Evolutionary conservation across 805 yeast species (phyloP).

Genomic region (Myxozyma udenii): DNA sequence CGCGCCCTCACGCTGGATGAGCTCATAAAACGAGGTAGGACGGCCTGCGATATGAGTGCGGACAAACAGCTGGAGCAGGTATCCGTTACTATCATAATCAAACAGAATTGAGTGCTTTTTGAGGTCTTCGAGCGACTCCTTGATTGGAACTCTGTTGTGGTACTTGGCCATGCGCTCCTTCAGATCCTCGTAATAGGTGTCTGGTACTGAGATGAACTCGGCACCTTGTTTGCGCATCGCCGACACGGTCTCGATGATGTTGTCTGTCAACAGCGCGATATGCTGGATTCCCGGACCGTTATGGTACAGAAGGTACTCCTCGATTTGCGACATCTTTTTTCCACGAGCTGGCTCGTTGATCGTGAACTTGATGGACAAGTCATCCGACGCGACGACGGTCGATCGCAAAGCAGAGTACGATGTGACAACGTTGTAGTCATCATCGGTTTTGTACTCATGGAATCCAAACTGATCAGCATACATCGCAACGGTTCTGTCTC

Average conservation of each 20-base stretch:
- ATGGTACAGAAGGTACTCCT: constrained; percentile 71
- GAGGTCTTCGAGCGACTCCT: constrained; percentile 53
- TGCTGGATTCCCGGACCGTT: constrained; percentile 86
- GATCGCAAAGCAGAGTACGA: constrained; percentile 67
- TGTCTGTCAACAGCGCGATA: constrained; percentile 62
- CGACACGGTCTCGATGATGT: constrained; percentile 57
- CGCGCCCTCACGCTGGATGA: constrained; percentile 75
- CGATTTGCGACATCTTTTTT: constrained; percentile 66
- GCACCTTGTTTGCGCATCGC: constrained; percentile 60
- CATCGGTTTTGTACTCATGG: constrained; percentile 81
- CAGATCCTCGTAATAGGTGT: constrained; percentile 54
- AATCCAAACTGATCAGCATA: constrained; percentile 64
- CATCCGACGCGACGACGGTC: constrained; percentile 69
- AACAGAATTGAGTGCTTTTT: constrained; percentile 54
- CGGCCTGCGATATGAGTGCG: constrained; percentile 46
- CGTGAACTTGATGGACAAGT: constrained; percentile 71
- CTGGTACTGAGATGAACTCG: constrained; percentile 62
- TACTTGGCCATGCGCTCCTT: constrained; percentile 44
- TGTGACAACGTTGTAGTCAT: constrained; percentile 70
- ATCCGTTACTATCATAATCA: constrained; percentile 65
- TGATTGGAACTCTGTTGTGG: constrained; percentile 41
- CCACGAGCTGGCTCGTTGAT: constrained; percentile 81
- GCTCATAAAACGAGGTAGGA: constrained; percentile 78
- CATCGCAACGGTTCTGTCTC: constrained; percentile 54
- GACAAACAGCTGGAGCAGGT: constrained; percentile 75